Evolutionary conservation across 768 basidiomycete species (phyloP), one percentile per base, ranked within the genome.

Genomic region (Pisolithus orientalis): DNA sequence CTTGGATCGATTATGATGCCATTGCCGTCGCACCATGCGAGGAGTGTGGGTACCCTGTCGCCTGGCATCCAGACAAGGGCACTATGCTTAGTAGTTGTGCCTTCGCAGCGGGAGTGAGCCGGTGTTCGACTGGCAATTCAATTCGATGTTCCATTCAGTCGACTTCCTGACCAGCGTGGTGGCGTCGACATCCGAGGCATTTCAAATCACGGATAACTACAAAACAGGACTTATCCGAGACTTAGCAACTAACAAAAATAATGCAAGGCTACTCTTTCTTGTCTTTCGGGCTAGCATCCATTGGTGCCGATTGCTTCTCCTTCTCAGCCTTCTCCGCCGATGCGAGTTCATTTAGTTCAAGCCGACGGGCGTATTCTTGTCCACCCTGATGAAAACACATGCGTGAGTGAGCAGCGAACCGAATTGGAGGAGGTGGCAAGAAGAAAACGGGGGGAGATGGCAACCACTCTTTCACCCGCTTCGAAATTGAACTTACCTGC

Each of bases 311-410:
- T 7, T n/a, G 57, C 53, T 59, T 62, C 50, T 58, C 63, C 50
- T 62, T 64, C 32, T 63, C 65, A 51, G 71, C 75, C 56, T 70
- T 74, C 39, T 76, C 69, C 27, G 75, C 40, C 47, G 62, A 68
- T 27, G 63, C 65, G 55, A 73, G 58, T 50, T 74, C 75, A 57
- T 59, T 68, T 53, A 65, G 77, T 60, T 88, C 88, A 45, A 72
- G 57, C 28, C 86, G 81, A 53, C 73, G 75, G 28, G 87, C 88
- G 62, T 87, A 94, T 72, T 90, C 91, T 63, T 94, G 90, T 21
- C 91, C 92, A 51, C 81, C 84, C 84, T 94, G 71, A 49, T n/a
- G 44, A 54, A 57, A 50, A 53, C 56, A 44, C 51, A 53, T 43
- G 11, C 6, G 0, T 60, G 39, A 59, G 58, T 45, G 31, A 32